Percentiles rank a stretch among this genome's conserved stretches.
These are phyloP conservation scores for Emericellopsis terricola DNA, from an alignment of 495 filamentous ascomycete species.

Conservation along the genomic window DNA sequence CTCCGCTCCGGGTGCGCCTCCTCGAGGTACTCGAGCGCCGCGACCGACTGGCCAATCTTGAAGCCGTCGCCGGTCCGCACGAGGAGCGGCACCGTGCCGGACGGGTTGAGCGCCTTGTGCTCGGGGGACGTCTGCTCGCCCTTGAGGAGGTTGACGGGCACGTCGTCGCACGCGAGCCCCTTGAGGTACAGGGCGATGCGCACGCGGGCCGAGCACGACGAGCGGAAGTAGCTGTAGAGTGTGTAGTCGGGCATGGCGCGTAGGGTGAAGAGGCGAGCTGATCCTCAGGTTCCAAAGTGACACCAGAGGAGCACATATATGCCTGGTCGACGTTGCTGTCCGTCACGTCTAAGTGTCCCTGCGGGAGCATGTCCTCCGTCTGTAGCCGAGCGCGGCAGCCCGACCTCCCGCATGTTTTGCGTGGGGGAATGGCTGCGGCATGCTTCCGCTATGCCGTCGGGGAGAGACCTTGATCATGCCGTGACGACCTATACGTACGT, in stretches of 20 bases:
- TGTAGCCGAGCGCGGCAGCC: too few species aligned
- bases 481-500: too few species aligned
- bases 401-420: too few species aligned
- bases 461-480: too few species aligned
- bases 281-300: too few species aligned
- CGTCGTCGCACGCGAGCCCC: conserved; percentile 19
- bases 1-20: conserved; percentile 17
- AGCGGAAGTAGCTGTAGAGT: conserved; percentile 37
- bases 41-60: conserved; percentile 30
- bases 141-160: conserved; percentile 27
- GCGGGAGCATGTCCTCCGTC: too few species aligned
- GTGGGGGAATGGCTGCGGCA: too few species aligned
- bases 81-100: conserved; percentile 30
- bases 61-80: conserved; percentile 11
- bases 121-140: conserved; percentile 18
- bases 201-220: conserved; percentile 34
- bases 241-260: conserved; percentile 10
- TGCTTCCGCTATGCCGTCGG: too few species aligned
- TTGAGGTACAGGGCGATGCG: conserved; percentile 33
- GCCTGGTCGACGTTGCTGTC: too few species aligned
- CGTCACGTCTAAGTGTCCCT: too few species aligned
- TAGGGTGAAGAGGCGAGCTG: too few species aligned
- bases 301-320: too few species aligned
- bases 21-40: conserved; percentile 35
- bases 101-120: conserved; percentile 8